A percentile compares a stretch with the other conserved stretches of the same genome.
These are phyloP conservation scores for Aspergillus alliaceus DNA, from an alignment of 2,329 filamentous ascomycete species.

Conservation along the genomic window DNA sequence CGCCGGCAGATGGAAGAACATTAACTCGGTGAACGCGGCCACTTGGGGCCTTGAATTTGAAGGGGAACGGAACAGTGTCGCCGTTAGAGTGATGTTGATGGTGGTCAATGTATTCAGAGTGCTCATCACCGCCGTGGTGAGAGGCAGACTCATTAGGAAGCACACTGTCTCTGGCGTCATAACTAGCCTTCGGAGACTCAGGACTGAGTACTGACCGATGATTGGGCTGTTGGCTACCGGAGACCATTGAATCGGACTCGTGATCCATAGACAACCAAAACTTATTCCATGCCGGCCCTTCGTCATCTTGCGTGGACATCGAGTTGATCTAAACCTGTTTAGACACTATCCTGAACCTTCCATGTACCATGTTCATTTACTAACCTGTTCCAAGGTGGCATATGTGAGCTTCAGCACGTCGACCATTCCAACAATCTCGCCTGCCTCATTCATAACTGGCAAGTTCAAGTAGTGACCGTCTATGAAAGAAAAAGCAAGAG, in stretches of 20 bases:
- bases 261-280: conserved; percentile 97
- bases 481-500: conserved; percentile 37
- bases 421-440: conserved; percentile 99
- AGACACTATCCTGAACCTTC: neutral
- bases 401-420: conserved; percentile 98
- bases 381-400: conserved; percentile 91
- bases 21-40: conserved; percentile 92
- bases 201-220: conserved; percentile 80
- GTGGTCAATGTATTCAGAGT: conserved; percentile 66
- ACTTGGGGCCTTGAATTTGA: conserved; percentile 98
- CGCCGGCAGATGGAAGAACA: conserved; percentile 74
- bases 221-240: conserved; percentile 74
- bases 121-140: conserved; percentile 81
- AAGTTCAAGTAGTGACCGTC: conserved; percentile 98
- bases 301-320: conserved; percentile 82
- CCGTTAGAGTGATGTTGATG: conserved; percentile 49
- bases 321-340: conserved; percentile 69
- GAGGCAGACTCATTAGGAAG: conserved; percentile 93
- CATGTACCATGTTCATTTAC: conserved; percentile 9
- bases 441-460: conserved; percentile 95
- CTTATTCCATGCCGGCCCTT: conserved; percentile 98
- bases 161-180: conserved; percentile 78
- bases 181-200: conserved; percentile 62
- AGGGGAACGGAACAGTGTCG: conserved; percentile 81
- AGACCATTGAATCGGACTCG: conserved; percentile 94